Base-by-base conservation (phyloP, 306 rosid genomes). In the Gastrolobium bilobum region DNA sequence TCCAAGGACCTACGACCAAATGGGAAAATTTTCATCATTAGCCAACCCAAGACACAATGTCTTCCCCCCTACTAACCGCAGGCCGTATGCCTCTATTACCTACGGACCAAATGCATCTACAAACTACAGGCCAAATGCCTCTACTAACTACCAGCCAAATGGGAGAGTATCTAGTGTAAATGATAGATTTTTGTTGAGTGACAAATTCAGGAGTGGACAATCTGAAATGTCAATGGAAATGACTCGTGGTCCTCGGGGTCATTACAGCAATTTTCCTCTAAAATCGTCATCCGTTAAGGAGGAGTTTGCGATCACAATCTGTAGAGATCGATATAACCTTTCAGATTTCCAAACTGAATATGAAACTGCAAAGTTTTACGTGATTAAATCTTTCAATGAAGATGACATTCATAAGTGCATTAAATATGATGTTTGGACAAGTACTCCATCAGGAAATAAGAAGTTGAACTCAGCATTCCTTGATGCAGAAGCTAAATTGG, bases 301-400 rank as follows among this genome's bases (percentile, higher is more conserved):
- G 51, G 94, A 76, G 2, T 26, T 88, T 77, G 81, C 82, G 4
- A 34, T 83, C 38, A 3, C 82, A 3, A 53, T 81, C 40, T 34
- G 67, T 65, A 87, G 89, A 71, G 95, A 90, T 53, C 78, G 56
- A 80, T 91, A 88, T 71, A 93, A 93, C 77, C 83, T 83, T 67
- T 62, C 86, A 20, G 96, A 88, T 71, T 91, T 93, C 69, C 83
- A 83, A 61, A 85, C 88, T 2, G 83, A 84, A 63, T 86, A 87
- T 71, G 88, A 87, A 83, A 33, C 66, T 76, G 97, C 92, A 1
- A 91, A 89, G 11, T 94, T 94, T 68, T 94, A 84, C 54, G 83
- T 94, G 68, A 90, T 94, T 64, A 94, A 94, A 81, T 94, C 98
- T 71, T 94, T 84, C 83, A 94, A 92, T 81, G 98, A 94, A 79